Evolutionary conservation across 768 basidiomycete species (phyloP), one percentile per base, ranked within the genome.

Genomic region (Tulasnella sp.): DNA sequence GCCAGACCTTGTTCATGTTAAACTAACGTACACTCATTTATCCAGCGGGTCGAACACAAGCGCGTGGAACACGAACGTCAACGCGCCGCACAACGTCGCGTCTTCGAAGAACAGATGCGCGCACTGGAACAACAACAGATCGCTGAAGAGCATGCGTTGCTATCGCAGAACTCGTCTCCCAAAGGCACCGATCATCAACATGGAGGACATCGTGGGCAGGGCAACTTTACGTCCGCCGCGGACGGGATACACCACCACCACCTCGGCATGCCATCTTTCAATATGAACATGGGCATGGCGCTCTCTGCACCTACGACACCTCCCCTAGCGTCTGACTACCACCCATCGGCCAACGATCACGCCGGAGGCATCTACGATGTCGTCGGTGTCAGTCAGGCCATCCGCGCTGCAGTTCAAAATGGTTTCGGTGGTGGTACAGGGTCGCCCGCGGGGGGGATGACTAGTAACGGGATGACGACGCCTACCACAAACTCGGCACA

Each of bases 61-160:
- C 86, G 92, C 65, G 55, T 70, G 72, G 84, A 92, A 71, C 91
- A 97, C 68, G 92, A 96, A 72, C 83, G 88, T 53, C 89, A 92
- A 72, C 89, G 92, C 62, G 74, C 74, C 41, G 70, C 88, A 44
- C 92, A 94, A 70, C 84, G 92, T 68, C 86, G 83, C 72, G 73
- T 89, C 66, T 98, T 97, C 71, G 93, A 98, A 72, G 90, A 94
- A 66, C 92, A 96, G 73, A 96, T 96, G 93, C 85, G 86, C 57
- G 83, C 78, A 55, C 79, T 98, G 63, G 92, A 97, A 73, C 84
- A 86, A 63, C 84, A 91, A 70, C 93, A 98, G 72, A 83, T 82
- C 11, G 84, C 87, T 64, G 73, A 75, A 64, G 73, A 73, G 59
- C 65, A 62, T 50, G 88, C 92, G 69, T 27, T 54, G 78, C 92